Percentiles rank a stretch among this genome's conserved stretches.
Evolutionary conservation across 306 rosid genomes (phyloP).

Genomic region (Arachis stenosperma): DNA sequence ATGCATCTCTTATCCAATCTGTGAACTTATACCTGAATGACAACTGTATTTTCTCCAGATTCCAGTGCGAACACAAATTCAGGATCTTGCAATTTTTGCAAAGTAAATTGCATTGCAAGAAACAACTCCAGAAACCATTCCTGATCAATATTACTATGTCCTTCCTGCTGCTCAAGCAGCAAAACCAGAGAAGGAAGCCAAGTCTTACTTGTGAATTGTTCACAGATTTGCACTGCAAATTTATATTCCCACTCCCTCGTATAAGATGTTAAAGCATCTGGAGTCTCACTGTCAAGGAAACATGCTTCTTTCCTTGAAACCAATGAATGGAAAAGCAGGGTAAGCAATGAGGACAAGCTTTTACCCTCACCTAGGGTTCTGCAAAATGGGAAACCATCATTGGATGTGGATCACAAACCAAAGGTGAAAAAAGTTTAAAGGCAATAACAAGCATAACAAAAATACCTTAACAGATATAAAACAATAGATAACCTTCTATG

Average conservation of each 20-base stretch:
- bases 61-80: constrained; percentile 65
- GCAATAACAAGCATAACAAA: not conserved
- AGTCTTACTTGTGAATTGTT: constrained; percentile 65
- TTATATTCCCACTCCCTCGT: constrained; percentile 80
- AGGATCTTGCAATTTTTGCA: constrained; percentile 85
- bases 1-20: constrained; percentile 20
- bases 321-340: constrained; percentile 69
- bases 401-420: constrained; percentile 34
- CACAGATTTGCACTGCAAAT: constrained; percentile 73
- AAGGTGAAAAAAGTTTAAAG: not conserved
- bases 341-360: constrained; percentile 79
- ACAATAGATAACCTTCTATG: constrained; percentile 72
- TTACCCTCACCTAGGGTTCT: constrained; percentile 81
- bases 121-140: constrained; percentile 56
- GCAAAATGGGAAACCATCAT: constrained; percentile 43
- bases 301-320: constrained; percentile 63
- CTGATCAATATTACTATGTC: constrained; percentile 38
- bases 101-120: constrained; percentile 65
- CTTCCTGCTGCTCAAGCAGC: constrained; percentile 50
- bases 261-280: constrained; percentile 51
- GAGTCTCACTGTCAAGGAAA: constrained; percentile 36
- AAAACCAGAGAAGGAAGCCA: constrained; percentile 89
- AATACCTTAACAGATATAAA: constrained; percentile 70
- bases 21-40: constrained; percentile 70
- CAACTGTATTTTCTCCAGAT: constrained; percentile 58